phyloP scores from a whole-genome alignment of 2,329 filamentous ascomycete genomes.

The Pseudonectria foliicola region DNA sequence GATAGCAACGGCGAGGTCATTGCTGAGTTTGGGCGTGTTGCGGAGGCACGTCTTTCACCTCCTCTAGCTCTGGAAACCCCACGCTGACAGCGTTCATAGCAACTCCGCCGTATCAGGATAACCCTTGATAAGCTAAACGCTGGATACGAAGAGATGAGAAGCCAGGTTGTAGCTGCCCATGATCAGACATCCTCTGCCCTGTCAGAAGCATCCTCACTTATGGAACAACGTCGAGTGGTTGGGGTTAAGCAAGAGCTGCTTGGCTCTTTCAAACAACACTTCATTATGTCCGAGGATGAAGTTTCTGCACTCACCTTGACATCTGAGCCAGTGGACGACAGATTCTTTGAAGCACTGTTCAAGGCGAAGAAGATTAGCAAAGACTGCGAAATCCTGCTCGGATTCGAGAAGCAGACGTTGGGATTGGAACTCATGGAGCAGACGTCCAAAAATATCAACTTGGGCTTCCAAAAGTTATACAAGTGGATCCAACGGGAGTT shows the following conservation, averaged over 20 bases:
- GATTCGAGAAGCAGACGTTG: conserved; percentile 80
- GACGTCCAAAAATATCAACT: conserved; percentile 77
- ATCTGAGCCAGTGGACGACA: conserved; percentile 75
- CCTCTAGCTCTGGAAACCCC: not conserved
- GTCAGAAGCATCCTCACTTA: conserved; percentile 66
- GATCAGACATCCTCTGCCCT: conserved; percentile 67
- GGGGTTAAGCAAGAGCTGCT: conserved; percentile 77
- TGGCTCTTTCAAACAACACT: conserved; percentile 71
- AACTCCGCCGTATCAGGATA: conserved; percentile 76
- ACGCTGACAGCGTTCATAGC: conserved; percentile 44
- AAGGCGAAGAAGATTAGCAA: conserved; percentile 81
- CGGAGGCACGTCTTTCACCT: conserved; percentile 57
- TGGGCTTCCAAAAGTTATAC: conserved; percentile 91
- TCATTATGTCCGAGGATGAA: conserved; percentile 78
- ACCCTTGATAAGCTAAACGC: conserved; percentile 73
- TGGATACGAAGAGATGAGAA: conserved; percentile 73
- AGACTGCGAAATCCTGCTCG: conserved; percentile 83
- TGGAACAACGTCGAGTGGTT: conserved; percentile 64
- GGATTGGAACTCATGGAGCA: conserved; percentile 89
- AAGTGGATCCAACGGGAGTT: conserved; percentile 93
- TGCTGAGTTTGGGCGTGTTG: conserved; percentile 79
- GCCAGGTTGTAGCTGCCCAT: conserved; percentile 68
- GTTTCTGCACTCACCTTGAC: conserved; percentile 66
- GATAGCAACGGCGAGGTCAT: conserved; percentile 87
- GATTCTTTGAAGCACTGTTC: conserved; percentile 70